A percentile compares a stretch with the other conserved stretches of the same genome.
These are phyloP conservation scores for Zasmidium angulare DNA, from an alignment of 2,329 filamentous ascomycete genomes.

Conservation along the genomic window DNA sequence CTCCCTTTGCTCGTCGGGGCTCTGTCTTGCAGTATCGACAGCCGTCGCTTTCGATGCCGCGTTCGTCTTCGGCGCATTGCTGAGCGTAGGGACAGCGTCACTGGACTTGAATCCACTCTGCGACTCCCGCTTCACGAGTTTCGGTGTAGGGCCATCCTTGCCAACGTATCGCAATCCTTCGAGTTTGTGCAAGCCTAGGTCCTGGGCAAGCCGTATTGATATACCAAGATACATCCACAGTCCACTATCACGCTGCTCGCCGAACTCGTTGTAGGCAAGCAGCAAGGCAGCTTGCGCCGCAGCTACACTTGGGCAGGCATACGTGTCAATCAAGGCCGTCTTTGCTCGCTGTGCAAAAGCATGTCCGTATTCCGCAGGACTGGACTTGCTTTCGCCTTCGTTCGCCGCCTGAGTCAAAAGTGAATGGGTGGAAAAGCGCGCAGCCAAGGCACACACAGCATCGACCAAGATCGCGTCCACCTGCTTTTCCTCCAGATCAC, in stretches of 20 bases:
- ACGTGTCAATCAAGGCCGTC: constrained; percentile 77
- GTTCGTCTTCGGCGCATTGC: constrained; percentile 37
- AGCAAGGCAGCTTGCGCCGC: constrained; percentile 81
- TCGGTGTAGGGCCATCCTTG: constrained; percentile 56
- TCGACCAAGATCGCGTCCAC: constrained; percentile 84
- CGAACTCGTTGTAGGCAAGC: constrained; percentile 86
- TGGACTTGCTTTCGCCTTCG: constrained; percentile 45
- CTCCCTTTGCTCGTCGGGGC: constrained; percentile 62
- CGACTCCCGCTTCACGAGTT: constrained; percentile 47
- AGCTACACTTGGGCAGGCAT: constrained; percentile 77
- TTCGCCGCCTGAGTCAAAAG: constrained; percentile 45
- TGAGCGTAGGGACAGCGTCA: background rate
- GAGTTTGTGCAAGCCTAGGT: constrained; percentile 77
- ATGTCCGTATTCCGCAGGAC: constrained; percentile 67
- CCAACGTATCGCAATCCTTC: constrained; percentile 67
- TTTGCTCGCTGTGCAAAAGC: constrained; percentile 81
- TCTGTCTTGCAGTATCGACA: constrained; percentile 44
- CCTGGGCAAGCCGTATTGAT: constrained; percentile 78
- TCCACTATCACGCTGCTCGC: constrained; percentile 82
- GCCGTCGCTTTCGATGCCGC: constrained; percentile 42
- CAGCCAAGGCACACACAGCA: constrained; percentile 77
- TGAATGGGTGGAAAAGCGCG: constrained; percentile 70
- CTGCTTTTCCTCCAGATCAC: constrained; percentile 75
- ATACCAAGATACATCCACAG: constrained; percentile 93
- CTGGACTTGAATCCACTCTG: background rate